phyloP scores from a whole-genome alignment of 805 yeast species.

The Blastobotrys chiropterorum region DNA sequence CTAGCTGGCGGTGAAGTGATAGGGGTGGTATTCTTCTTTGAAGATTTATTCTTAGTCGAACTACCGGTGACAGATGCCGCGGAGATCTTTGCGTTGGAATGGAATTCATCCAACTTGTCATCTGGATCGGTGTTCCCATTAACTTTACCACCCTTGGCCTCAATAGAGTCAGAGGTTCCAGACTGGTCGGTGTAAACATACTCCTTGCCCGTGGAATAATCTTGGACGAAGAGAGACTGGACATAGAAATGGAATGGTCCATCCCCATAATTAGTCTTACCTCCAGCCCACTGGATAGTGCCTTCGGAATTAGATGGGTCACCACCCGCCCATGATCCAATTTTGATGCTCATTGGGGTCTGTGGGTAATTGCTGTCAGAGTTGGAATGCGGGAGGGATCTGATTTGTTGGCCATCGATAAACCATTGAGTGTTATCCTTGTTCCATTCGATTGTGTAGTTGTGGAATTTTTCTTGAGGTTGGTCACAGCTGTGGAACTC shows the following conservation, averaged over 20 bases:
- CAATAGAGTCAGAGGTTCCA: slow-evolving; percentile 38
- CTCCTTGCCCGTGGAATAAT: slow-evolving; percentile 43
- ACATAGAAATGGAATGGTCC: slow-evolving; percentile 55
- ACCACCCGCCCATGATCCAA: slow-evolving; percentile 46
- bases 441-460: slow-evolving; percentile 82
- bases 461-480: slow-evolving; percentile 59
- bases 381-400: slow-evolving; percentile 41
- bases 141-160: slow-evolving; percentile 41
- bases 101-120: not conserved
- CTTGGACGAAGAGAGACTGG: slow-evolving; percentile 51
- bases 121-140: slow-evolving; percentile 40
- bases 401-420: slow-evolving; percentile 59
- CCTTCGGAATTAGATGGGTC: slow-evolving; percentile 47
- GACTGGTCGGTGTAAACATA: slow-evolving; percentile 37
- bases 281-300: slow-evolving; percentile 73
- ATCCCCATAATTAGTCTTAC: slow-evolving; percentile 42
- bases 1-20: not conserved
- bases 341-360: slow-evolving; percentile 73
- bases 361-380: slow-evolving; percentile 59
- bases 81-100: not conserved
- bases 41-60: not conserved
- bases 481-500: slow-evolving; percentile 52
- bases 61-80: too few relatives aligned
- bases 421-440: slow-evolving; percentile 58
- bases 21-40: not conserved